These are phyloP conservation scores for Gynostemma pentaphyllum DNA, from an alignment of 306 rosid species.

Conservation along the genomic window DNA sequence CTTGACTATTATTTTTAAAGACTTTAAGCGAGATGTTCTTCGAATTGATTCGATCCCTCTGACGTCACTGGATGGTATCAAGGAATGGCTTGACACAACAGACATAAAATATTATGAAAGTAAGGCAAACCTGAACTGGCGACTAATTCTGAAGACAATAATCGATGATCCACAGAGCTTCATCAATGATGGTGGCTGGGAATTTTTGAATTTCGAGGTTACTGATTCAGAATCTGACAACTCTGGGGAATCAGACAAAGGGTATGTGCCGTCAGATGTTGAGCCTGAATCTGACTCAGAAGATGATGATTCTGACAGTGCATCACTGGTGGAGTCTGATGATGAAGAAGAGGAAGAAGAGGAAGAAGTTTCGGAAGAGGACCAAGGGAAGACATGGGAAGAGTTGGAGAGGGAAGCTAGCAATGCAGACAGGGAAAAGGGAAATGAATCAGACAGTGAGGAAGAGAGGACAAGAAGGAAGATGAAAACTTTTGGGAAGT, in stretches of 20 bases:
- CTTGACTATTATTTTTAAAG: conserved; percentile 84
- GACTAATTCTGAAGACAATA: conserved; percentile 86
- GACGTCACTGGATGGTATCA: conserved; percentile 77
- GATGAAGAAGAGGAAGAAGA: conserved; percentile 49
- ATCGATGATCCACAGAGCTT: conserved; percentile 90
- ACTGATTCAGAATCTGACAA: conserved; percentile 80
- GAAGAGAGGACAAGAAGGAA: conserved; percentile 88
- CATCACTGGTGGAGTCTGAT: conserved; percentile 77
- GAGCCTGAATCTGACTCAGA: conserved; percentile 87
- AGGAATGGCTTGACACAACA: conserved; percentile 92
- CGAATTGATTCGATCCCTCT: conserved; percentile 91
- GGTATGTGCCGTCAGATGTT: conserved; percentile 74
- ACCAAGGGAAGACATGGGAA: conserved; percentile 77
- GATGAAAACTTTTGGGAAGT: conserved; percentile 72
- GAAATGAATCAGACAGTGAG: conserved; percentile 81
- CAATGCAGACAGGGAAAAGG: conserved; percentile 89
- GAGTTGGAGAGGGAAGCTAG: conserved; percentile 97
- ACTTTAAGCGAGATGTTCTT: conserved; percentile 81
- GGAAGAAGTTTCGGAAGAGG: conserved; percentile 36
- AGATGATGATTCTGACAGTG: conserved; percentile 73
- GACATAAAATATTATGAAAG: conserved; percentile 93
- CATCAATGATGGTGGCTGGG: conserved; percentile 96
- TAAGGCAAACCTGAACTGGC: conserved; percentile 90
- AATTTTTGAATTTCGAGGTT: conserved; percentile 85
- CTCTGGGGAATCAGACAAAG: conserved; percentile 79